These are phyloP conservation scores for Penicillium occitanis DNA, from an alignment of 2,329 filamentous ascomycete genomes.

Conservation along the genomic window DNA sequence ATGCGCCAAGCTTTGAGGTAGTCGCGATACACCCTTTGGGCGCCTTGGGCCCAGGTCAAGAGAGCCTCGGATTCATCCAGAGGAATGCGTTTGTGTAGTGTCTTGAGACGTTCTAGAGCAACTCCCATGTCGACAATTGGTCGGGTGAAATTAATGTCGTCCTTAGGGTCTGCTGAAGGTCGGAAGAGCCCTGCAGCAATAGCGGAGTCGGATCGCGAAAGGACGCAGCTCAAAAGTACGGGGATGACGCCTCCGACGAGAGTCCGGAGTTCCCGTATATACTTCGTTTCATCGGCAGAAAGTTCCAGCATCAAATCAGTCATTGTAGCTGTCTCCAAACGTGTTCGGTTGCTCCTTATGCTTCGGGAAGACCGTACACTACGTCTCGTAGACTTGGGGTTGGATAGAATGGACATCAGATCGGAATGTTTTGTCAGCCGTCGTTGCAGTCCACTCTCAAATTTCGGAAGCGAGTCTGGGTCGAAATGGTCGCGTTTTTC, in stretches of 20 bases:
- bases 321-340: slow-evolving; percentile 66
- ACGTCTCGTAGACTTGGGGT: slow-evolving; percentile 59
- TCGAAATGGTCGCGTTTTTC: slow-evolving; percentile 50
- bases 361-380: slow-evolving; percentile 76
- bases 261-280: slow-evolving; percentile 86
- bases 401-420: slow-evolving; percentile 85
- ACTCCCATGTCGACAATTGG: slow-evolving; percentile 94
- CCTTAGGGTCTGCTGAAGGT: slow-evolving; percentile 52
- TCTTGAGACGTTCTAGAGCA: slow-evolving; percentile 78
- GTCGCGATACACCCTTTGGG: slow-evolving; percentile 75
- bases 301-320: slow-evolving; percentile 78
- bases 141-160: slow-evolving; percentile 68
- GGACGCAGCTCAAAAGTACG: slow-evolving; percentile 80
- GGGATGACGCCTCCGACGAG: slow-evolving; percentile 94
- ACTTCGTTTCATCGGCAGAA: slow-evolving; percentile 78
- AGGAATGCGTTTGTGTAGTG: slow-evolving; percentile 76
- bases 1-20: slow-evolving; percentile 88
- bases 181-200: slow-evolving; percentile 68
- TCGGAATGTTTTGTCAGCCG: slow-evolving; percentile 89
- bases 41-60: slow-evolving; percentile 76
- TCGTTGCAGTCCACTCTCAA: slow-evolving; percentile 60
- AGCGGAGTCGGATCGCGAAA: slow-evolving; percentile 67
- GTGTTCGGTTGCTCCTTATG: slow-evolving; percentile 70
- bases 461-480: slow-evolving; percentile 45
- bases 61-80: slow-evolving; percentile 69